Evolutionary conservation across 2,329 filamentous ascomycete species (phyloP).

Genomic region (Calonectria crousiana): DNA sequence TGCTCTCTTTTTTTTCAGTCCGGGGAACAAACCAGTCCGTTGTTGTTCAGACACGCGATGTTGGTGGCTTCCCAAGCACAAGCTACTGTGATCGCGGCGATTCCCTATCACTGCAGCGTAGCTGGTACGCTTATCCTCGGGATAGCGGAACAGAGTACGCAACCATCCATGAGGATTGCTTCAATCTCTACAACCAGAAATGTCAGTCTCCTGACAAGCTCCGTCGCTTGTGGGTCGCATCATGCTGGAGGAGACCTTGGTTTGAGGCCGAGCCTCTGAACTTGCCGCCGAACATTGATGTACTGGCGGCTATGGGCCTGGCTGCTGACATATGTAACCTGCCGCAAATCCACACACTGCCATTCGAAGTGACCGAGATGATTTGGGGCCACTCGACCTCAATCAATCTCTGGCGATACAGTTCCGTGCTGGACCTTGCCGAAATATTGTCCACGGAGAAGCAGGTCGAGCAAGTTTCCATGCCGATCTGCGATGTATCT

Average conservation of each 20-base stretch:
- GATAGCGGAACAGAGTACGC: not conserved
- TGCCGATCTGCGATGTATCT: not conserved
- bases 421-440: conserved; percentile 6
- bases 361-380: conserved; percentile 4
- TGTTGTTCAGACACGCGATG: not conserved
- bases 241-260: conserved; percentile 10
- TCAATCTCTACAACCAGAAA: not conserved
- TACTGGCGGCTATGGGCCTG: not conserved
- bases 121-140: conserved; percentile 12
- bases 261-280: conserved; percentile 9
- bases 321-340: conserved; percentile 6
- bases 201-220: not conserved
- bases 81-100: conserved; percentile 10
- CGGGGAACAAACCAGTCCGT: conserved; percentile 2
- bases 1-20: not conserved
- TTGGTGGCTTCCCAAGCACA: conserved; percentile 10
- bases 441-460: not conserved
- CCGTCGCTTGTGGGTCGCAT: conserved; percentile 5
- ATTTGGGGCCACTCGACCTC: not conserved
- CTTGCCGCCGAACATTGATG: not conserved
- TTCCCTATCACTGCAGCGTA: conserved; percentile 5
- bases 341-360: not conserved
- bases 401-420: conserved; percentile 15
- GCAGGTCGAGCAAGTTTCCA: not conserved
- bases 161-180: conserved; percentile 8